phyloP scores from a whole-genome alignment of 1,284 basidiomycete species.

The Ustilago esculenta region DNA sequence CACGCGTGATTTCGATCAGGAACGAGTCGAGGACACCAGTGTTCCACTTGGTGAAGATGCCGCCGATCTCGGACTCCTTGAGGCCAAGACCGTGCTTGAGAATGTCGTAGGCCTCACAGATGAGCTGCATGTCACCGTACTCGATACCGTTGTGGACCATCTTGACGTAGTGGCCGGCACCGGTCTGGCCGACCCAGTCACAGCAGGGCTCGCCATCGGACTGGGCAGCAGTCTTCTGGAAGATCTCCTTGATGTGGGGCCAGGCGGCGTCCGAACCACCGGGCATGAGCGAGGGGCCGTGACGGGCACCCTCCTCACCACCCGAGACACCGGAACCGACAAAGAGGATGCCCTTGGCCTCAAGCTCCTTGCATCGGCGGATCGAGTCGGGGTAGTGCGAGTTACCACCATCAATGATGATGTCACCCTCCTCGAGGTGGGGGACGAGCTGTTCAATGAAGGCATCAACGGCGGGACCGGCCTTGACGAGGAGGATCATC shows the following conservation, averaged over 20 bases:
- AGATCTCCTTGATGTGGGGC: constrained; percentile 97
- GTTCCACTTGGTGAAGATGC: constrained; percentile 79
- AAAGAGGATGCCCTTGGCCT: constrained; percentile 92
- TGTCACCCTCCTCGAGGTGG: constrained; percentile 77
- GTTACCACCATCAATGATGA: constrained; percentile 99
- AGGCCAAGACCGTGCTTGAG: constrained; percentile 94
- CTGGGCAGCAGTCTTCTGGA: constrained; percentile 97
- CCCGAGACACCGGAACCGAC: constrained; percentile 99
- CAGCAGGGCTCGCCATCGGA: constrained; percentile 96
- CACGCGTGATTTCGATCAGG: constrained; percentile 85
- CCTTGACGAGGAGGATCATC: constrained; percentile 92
- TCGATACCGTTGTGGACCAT: constrained; percentile 95
- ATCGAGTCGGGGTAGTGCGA: constrained; percentile 99
- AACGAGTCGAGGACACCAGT: constrained; percentile 98
- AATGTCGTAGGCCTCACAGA: constrained; percentile 85
- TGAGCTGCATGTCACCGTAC: constrained; percentile 99
- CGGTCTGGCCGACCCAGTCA: constrained; percentile 98
- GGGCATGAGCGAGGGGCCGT: constrained; percentile 99
- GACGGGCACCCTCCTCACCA: constrained; percentile 97
- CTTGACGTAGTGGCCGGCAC: constrained; percentile 94
- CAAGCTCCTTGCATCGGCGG: constrained; percentile 91
- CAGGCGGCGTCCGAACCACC: constrained; percentile 94
- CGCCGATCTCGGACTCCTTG: constrained; percentile 63
- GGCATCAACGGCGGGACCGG: constrained; percentile 73
- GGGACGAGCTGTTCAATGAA: constrained; percentile 73